Conservation (phyloP, 2,329 filamentous ascomycete species). For the Ophiostoma pallidulum region DNA sequence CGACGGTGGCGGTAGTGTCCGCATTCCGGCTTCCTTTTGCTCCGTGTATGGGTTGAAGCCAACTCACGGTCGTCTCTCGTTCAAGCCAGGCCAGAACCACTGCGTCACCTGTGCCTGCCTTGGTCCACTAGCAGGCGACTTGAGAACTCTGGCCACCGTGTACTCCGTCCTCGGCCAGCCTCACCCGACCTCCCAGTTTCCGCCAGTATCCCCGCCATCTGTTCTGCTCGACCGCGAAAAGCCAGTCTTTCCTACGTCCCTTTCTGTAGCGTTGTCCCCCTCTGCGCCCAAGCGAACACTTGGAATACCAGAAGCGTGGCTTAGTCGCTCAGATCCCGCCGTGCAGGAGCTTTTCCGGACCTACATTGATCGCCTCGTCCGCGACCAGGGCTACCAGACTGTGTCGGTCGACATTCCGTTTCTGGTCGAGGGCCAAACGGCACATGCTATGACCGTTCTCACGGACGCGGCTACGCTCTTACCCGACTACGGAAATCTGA, state of each 20-base stretch:
- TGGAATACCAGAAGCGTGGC: constrained; percentile 58
- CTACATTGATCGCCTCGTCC: constrained; percentile 43
- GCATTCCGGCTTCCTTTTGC: constrained; percentile 63
- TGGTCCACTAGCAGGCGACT: constrained; percentile 58
- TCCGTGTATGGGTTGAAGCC: constrained; percentile 67
- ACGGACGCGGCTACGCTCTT: constrained; percentile 45
- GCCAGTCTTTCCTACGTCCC: constrained; percentile 3
- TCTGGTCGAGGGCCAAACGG: constrained; percentile 54
- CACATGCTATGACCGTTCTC: constrained; percentile 66
- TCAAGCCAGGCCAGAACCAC: constrained; percentile 47
- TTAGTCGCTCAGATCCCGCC: constrained; percentile 35
- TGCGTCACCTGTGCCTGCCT: constrained; percentile 54
- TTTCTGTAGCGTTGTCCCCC: not conserved
- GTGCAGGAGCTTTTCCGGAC: constrained; percentile 33
- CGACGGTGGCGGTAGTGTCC: constrained; percentile 65
- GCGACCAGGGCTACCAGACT: constrained; percentile 40
- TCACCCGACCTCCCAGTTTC: constrained; percentile 50
- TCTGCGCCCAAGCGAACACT: constrained; percentile 36
- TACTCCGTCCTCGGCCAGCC: constrained; percentile 58
- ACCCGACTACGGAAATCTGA: constrained; percentile 36
- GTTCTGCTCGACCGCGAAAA: constrained; percentile 15
- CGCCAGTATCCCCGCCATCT: constrained; percentile 24
- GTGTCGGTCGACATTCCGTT: constrained; percentile 51
- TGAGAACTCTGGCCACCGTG: constrained; percentile 55
- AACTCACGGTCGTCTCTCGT: constrained; percentile 57